phyloP scores from a whole-genome alignment of 208 protist genomes.

The Acanthamoeba healyi region DNA sequence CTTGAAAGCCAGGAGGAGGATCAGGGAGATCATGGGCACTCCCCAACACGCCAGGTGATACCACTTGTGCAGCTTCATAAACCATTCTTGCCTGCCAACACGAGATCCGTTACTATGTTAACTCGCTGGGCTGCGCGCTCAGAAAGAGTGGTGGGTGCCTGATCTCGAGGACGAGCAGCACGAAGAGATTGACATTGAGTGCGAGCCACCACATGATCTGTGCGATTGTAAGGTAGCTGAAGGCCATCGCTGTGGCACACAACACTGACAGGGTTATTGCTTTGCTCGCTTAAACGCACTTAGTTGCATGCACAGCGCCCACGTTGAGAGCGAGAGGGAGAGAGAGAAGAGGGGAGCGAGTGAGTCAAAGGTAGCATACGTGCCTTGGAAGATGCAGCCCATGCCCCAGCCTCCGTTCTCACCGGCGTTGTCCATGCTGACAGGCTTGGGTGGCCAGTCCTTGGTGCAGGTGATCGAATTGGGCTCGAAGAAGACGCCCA shows the following conservation, averaged over 20 bases:
- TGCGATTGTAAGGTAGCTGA: background rate
- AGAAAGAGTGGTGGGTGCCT: background rate
- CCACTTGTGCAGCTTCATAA: background rate
- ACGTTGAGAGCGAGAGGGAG: too few relatives aligned
- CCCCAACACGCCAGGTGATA: background rate
- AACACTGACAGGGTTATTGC: too few relatives aligned
- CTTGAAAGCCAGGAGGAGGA: background rate
- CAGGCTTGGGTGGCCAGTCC: background rate
- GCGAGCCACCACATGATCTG: background rate
- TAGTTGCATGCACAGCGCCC: too few relatives aligned
- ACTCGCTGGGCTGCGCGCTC: too few relatives aligned
- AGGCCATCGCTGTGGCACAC: background rate
- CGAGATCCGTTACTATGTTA: too few relatives aligned
- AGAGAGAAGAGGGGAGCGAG: too few relatives aligned
- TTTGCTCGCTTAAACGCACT: too few relatives aligned
- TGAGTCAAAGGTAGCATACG: too few relatives aligned
- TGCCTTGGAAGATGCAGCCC: slow-evolving; percentile 24
- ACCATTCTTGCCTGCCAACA: background rate
- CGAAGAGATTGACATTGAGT: background rate
- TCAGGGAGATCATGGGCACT: background rate
- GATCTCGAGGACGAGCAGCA: background rate
- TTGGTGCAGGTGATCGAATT: background rate
- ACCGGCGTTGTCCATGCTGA: background rate
- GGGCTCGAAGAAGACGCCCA: background rate
- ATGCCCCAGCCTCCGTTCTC: slow-evolving; percentile 17